These are phyloP conservation scores for Pulveroboletus sp. DNA, from an alignment of 768 basidiomycete genomes.

Conservation along the genomic window DNA sequence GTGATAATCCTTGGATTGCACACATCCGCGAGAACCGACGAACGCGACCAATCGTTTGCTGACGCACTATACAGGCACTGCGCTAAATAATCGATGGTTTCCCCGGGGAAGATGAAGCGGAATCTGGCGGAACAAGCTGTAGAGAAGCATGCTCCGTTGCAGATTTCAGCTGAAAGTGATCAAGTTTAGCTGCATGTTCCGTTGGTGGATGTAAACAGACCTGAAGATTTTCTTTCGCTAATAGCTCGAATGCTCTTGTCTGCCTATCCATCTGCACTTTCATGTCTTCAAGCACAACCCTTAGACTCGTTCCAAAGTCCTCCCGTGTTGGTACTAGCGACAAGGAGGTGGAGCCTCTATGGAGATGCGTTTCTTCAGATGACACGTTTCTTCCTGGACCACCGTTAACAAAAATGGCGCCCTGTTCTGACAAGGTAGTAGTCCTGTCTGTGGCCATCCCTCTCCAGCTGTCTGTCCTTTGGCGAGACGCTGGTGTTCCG, in stretches of 20 bases:
- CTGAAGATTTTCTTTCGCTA: slow-evolving; percentile 46
- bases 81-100: slow-evolving; percentile 13
- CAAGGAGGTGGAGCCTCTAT: slow-evolving; percentile 8
- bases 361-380: slow-evolving; percentile 12
- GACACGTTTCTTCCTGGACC: slow-evolving; percentile 3
- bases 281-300: slow-evolving; percentile 40
- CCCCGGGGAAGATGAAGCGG: slow-evolving; percentile 9
- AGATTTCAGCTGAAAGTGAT: slow-evolving; percentile 13
- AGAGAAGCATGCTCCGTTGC: slow-evolving; percentile 9
- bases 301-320: slow-evolving; percentile 23
- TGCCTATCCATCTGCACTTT: slow-evolving; percentile 48
- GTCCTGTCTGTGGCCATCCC: slow-evolving; percentile 12
- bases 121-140: slow-evolving; percentile 13
- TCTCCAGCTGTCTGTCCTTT: slow-evolving; percentile 10
- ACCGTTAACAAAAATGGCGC: slow-evolving; percentile 5
- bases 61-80: background rate
- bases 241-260: slow-evolving; percentile 36
- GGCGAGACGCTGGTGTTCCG: slow-evolving; percentile 8
- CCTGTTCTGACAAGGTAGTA: slow-evolving; percentile 11
- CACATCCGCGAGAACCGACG: background rate
- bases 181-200: slow-evolving; percentile 5
- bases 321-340: slow-evolving; percentile 16
- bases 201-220: slow-evolving; percentile 22
- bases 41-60: background rate
- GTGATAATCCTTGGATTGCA: background rate